Evolutionary conservation across 1,284 basidiomycete species (phyloP).

Genomic region (Microbotryomycetes sp.): DNA sequence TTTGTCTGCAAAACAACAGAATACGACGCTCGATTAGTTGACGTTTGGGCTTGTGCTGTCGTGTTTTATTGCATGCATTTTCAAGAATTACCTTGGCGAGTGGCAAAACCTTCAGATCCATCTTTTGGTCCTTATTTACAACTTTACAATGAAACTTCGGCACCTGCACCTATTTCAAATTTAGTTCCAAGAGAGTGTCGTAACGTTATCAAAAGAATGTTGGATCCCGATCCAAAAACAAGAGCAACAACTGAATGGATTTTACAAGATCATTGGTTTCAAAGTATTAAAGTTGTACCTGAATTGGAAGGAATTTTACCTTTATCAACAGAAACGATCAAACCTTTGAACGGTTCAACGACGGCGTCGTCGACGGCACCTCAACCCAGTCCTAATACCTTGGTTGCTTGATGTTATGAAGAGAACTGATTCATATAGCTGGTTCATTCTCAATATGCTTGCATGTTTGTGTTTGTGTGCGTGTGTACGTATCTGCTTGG

Average conservation of each 20-base stretch:
- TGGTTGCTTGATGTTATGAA: too few relatives aligned
- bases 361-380: too few relatives aligned
- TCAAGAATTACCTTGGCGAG: slow-evolving; percentile 93
- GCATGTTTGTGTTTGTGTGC: too few relatives aligned
- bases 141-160: slow-evolving; percentile 49
- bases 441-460: too few relatives aligned
- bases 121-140: slow-evolving; percentile 75
- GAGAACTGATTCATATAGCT: too few relatives aligned
- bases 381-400: too few relatives aligned
- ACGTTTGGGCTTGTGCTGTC: slow-evolving; percentile 94
- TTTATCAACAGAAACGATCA: too few relatives aligned
- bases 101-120: slow-evolving; percentile 75
- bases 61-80: slow-evolving; percentile 99
- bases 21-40: slow-evolving; percentile 93
- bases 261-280: slow-evolving; percentile 74
- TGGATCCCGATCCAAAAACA: slow-evolving; percentile 84
- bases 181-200: slow-evolving; percentile 80
- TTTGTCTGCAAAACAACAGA: slow-evolving; percentile 49
- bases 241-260: slow-evolving; percentile 77
- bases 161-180: slow-evolving; percentile 62
- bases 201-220: slow-evolving; percentile 82
- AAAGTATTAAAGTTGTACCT: slow-evolving; percentile 54
- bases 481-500: too few relatives aligned
- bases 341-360: too few relatives aligned
- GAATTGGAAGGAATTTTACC: slow-evolving; percentile 16